Evolutionary conservation across 495 filamentous ascomycete genomes (phyloP).

Genomic region (Arthonia radiata): DNA sequence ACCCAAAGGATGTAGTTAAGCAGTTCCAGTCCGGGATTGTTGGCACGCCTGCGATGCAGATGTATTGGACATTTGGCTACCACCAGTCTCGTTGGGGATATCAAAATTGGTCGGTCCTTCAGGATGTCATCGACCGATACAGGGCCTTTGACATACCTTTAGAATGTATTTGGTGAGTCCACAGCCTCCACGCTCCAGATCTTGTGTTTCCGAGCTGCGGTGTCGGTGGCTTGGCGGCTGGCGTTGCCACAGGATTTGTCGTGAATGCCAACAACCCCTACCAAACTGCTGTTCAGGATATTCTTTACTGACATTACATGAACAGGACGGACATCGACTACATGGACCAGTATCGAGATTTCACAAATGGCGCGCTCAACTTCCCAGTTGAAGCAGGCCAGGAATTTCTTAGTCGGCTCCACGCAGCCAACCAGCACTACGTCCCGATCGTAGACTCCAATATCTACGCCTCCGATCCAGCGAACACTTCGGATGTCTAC

Average conservation of each 20-base stretch:
- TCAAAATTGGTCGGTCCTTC: slow-evolving; percentile 2
- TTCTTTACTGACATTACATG: too few relatives aligned
- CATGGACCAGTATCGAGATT: slow-evolving; percentile 11
- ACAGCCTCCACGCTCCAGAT: too few relatives aligned
- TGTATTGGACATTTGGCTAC: slow-evolving; percentile 6
- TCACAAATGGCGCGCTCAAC: slow-evolving; percentile 3
- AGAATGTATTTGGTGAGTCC: slow-evolving; percentile 57
- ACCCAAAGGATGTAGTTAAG: slow-evolving; percentile 2
- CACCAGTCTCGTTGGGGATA: slow-evolving; percentile 7
- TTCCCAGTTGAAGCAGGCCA: slow-evolving; percentile 1
- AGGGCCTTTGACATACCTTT: slow-evolving; percentile 33
- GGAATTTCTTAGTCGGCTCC: slow-evolving; percentile 3
- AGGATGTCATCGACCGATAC: slow-evolving; percentile 16
- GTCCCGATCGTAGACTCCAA: slow-evolving; percentile 6
- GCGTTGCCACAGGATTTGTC: too few relatives aligned
- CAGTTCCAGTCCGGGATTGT: slow-evolving; percentile 9
- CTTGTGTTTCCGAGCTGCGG: too few relatives aligned
- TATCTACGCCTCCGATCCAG: slow-evolving; percentile 4
- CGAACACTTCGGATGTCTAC: slow-evolving; percentile 5
- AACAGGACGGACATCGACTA: too few relatives aligned
- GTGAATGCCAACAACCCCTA: too few relatives aligned
- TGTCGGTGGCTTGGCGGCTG: too few relatives aligned
- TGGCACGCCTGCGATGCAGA: slow-evolving; percentile 5
- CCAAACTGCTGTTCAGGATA: too few relatives aligned
- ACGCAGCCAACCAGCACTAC: slow-evolving; percentile 5